Evolutionary conservation across 2,329 filamentous ascomycete species (phyloP).

Genomic region (Talaromyces sp.): DNA sequence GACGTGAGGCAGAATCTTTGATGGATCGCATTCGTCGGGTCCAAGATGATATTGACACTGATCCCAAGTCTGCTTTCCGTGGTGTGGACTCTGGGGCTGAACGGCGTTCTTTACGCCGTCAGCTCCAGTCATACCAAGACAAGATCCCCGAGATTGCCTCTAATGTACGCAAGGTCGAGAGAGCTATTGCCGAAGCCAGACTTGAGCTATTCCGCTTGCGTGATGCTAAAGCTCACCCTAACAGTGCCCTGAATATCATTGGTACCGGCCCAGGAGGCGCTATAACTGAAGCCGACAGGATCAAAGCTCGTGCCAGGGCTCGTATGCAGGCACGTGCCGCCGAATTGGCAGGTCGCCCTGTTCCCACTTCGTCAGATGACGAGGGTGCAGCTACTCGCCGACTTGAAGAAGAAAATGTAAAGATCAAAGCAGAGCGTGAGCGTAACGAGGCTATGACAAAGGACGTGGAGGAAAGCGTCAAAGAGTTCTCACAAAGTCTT

Average conservation of each 20-base stretch:
- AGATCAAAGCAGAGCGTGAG: slow-evolving; percentile 78
- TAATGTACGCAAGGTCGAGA: slow-evolving; percentile 84
- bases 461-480: slow-evolving; percentile 94
- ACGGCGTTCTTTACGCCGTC: slow-evolving; percentile 77
- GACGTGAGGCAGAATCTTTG: slow-evolving; percentile 87
- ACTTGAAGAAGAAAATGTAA: slow-evolving; percentile 81
- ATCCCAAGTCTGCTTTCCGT: slow-evolving; percentile 71
- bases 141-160: slow-evolving; percentile 89
- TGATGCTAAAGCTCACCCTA: slow-evolving; percentile 87
- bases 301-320: slow-evolving; percentile 91
- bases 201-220: slow-evolving; percentile 89
- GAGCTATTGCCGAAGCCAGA: slow-evolving; percentile 85
- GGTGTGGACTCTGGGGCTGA: slow-evolving; percentile 84
- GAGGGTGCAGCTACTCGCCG: slow-evolving; percentile 77
- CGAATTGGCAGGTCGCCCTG: slow-evolving; percentile 80
- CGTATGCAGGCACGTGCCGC: slow-evolving; percentile 99
- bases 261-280: slow-evolving; percentile 88
- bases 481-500: slow-evolving; percentile 78
- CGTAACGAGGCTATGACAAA: slow-evolving; percentile 94
- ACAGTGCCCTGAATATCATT: slow-evolving; percentile 74
- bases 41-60: slow-evolving; percentile 90
- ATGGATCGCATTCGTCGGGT: slow-evolving; percentile 87
- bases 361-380: slow-evolving; percentile 64
- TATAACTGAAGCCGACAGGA: slow-evolving; percentile 87
- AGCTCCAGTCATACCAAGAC: slow-evolving; percentile 84